Evolutionary conservation across 2,329 filamentous ascomycete genomes (phyloP), one percentile per base, ranked within the genome.

Genomic region (Botrytis hyacinthi): DNA sequence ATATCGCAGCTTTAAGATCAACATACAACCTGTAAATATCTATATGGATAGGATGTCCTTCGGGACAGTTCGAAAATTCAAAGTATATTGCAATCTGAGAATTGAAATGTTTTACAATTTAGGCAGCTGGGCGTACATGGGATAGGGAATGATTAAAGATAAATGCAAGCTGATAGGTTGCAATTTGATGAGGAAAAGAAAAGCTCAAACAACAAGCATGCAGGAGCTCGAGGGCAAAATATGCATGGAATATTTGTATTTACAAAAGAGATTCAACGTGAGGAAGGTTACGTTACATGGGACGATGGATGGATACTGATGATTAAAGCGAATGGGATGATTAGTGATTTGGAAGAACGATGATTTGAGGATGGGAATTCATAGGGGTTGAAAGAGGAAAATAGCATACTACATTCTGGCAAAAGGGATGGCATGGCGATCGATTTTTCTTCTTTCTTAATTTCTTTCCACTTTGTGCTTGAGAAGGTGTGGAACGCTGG

Each of bases 1-100:
- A 79, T 70, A 67, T 77, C 26, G 77, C 75, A 32, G 75, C 75
- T 73, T 76, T 81, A 61, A 77, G 77, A 57, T 70, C 74, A 51
- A 78, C 73, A 63, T 81, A 81, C 75, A 82, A 80, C 73, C 74
- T 81, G 78, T 81, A 80, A 80, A 80, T 78, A 77, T 60, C 16
- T 35, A 44, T 26, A 35, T 46, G 62, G 12, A 44, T 9, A 60
- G 37, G 35, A 51, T 54, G 35, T 9, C n/a, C 65, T 67, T 54
- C 65, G 46, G 65, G 32, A 10, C n/a, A 48, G n/a, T 40, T 54
- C 26, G 32, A 51, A 67, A 67, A 40, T 67, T n/a, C 63, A 67
- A 18, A 42, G 65, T 48, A 67, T 67, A 54, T 67, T 67, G 65
- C 32, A 35, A 67, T 67, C 65, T 40, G 46, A 46, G 16, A 54